These are phyloP conservation scores for Nakazawaea ernobii DNA, from an alignment of 805 yeast species.

Conservation along the genomic window DNA sequence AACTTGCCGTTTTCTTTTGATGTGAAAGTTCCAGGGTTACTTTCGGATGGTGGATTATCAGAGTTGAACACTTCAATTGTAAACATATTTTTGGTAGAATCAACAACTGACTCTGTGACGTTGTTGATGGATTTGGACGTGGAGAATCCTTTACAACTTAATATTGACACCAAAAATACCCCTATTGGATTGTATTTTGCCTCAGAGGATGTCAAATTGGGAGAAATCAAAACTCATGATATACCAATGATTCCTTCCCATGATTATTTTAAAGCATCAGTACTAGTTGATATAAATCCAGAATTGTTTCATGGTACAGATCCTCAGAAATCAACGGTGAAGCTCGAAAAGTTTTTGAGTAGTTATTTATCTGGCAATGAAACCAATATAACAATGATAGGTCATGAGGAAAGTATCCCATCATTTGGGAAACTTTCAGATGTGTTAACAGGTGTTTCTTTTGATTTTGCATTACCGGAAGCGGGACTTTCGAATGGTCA, in stretches of 20 bases:
- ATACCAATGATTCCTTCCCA: constrained; percentile 19
- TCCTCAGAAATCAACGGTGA: constrained; percentile 14
- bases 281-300: constrained; percentile 17
- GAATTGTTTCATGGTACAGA: constrained; percentile 11
- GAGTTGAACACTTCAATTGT: constrained; percentile 8
- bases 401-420: constrained; percentile 20
- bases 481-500: constrained; percentile 7
- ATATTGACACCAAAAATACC: constrained; percentile 21
- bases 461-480: constrained; percentile 25
- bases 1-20: neutral
- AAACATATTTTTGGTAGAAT: constrained; percentile 22
- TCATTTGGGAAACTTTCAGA: constrained; percentile 20
- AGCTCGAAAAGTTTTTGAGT: constrained; percentile 31
- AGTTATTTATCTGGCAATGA: constrained; percentile 31
- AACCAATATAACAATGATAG: constrained; percentile 25
- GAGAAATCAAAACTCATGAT: constrained; percentile 19
- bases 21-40: neutral
- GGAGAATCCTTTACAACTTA: constrained; percentile 26
- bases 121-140: constrained; percentile 27
- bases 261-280: constrained; percentile 17
- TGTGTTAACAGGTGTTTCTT: constrained; percentile 18
- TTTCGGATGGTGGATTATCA: neutral
- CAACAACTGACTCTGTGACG: constrained; percentile 19
- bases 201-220: constrained; percentile 30
- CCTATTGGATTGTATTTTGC: constrained; percentile 22